Percentiles rank a stretch among this genome's conserved stretches.
Conservation (phyloP, 1,284 basidiomycete genomes). For the Meripilus lineatus region DNA sequence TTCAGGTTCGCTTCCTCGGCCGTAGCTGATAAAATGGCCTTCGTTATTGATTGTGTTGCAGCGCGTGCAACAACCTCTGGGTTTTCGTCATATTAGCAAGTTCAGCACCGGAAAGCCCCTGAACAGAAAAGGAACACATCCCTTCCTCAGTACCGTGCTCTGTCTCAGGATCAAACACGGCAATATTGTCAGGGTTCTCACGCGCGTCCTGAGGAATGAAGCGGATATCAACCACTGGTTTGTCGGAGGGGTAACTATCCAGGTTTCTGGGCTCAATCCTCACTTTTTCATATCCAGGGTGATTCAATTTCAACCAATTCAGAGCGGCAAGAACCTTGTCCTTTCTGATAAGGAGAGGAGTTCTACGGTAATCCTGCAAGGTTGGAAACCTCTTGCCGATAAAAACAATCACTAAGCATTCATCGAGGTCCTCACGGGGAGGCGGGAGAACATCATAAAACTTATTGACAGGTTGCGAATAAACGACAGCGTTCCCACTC, state of each 20-base stretch:
- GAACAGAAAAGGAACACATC: constrained; percentile 31
- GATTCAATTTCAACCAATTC: constrained; percentile 35
- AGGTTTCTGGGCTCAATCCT: constrained; percentile 31
- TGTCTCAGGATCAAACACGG: constrained; percentile 23
- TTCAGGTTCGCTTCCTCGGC: constrained; percentile 12
- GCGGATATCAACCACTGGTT: constrained; percentile 26
- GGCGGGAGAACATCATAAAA: constrained; percentile 31
- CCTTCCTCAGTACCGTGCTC: constrained; percentile 28
- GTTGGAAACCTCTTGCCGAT: constrained; percentile 29
- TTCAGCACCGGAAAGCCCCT: constrained; percentile 28
- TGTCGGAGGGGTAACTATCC: constrained; percentile 24
- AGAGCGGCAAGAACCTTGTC: constrained; percentile 26
- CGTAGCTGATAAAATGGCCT: constrained; percentile 16
- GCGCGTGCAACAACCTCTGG: constrained; percentile 6
- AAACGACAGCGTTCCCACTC: constrained; percentile 27
- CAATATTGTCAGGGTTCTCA: constrained; percentile 17
- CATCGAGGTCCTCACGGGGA: constrained; percentile 27
- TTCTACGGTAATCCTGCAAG: constrained; percentile 27
- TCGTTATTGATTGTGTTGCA: constrained; percentile 16
- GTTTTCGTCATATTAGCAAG: constrained; percentile 6
- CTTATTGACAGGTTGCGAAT: constrained; percentile 29
- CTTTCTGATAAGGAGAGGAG: constrained; percentile 30
- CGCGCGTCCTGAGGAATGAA: constrained; percentile 17
- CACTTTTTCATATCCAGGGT: constrained; percentile 32
- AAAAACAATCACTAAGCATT: constrained; percentile 33